phyloP scores from a whole-genome alignment of 352 stramenopile genomes.

The Phytopythium montanum region DNA sequence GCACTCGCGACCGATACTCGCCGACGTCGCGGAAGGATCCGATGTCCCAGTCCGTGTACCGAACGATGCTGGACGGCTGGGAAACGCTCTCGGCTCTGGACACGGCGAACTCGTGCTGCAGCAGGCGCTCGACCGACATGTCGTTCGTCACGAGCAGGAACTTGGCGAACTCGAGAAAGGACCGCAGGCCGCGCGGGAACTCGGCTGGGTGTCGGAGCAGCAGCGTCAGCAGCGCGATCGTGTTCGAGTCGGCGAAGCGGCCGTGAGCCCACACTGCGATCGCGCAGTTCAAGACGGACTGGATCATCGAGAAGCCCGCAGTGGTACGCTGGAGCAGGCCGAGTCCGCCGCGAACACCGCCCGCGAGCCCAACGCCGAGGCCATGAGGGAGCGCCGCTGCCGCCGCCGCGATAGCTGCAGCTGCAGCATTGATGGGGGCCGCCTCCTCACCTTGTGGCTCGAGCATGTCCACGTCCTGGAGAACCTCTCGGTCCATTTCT shows the following conservation, averaged over 20 bases:
- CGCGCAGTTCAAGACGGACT: slow-evolving; percentile 36
- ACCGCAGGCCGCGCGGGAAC: slow-evolving; percentile 38
- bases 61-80: background rate
- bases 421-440: slow-evolving; percentile 8
- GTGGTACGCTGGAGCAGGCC: slow-evolving; percentile 7
- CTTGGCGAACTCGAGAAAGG: slow-evolving; percentile 66
- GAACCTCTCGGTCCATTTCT: slow-evolving; percentile 13
- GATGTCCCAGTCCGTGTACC: slow-evolving; percentile 5
- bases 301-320: slow-evolving; percentile 19
- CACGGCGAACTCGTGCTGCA: slow-evolving; percentile 36
- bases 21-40: slow-evolving; percentile 21
- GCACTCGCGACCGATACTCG: slow-evolving; percentile 36
- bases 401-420: background rate
- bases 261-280: slow-evolving; percentile 36
- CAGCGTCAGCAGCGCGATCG: slow-evolving; percentile 26
- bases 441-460: slow-evolving; percentile 10
- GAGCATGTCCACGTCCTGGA: slow-evolving; percentile 12
- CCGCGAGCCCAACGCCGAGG: slow-evolving; percentile 7
- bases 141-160: slow-evolving; percentile 43
- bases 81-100: background rate
- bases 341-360: slow-evolving; percentile 15
- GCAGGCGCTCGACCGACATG: slow-evolving; percentile 30
- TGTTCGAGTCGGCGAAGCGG: slow-evolving; percentile 32
- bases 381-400: background rate
- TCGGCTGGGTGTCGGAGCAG: slow-evolving; percentile 26